Evolutionary conservation across 192 early-diverging fungal genomes (phyloP).

Genomic region (Gryganskiella cystojenkinii): DNA sequence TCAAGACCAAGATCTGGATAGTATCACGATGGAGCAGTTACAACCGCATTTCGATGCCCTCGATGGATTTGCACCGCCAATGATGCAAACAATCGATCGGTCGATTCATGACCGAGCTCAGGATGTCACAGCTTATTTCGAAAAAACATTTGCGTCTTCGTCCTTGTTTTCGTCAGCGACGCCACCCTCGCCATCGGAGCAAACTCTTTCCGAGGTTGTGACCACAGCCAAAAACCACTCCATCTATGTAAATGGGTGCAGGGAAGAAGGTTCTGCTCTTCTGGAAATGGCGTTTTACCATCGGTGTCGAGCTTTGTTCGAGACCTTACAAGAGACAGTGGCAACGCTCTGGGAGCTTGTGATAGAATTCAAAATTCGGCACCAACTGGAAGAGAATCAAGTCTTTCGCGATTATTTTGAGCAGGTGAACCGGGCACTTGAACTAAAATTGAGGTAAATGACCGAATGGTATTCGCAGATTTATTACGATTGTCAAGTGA

Average conservation of each 20-base stretch:
- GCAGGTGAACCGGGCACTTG: slow-evolving; percentile 23
- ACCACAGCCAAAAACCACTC: neutral
- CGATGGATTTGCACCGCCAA: slow-evolving; percentile 3
- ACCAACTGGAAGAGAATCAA: slow-evolving; percentile 29
- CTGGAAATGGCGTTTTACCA: neutral
- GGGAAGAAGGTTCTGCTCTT: neutral
- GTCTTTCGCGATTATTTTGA: slow-evolving; percentile 34
- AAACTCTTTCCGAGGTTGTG: slow-evolving; percentile 7
- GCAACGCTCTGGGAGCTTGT: slow-evolving; percentile 32
- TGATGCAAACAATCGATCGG: slow-evolving; percentile 17
- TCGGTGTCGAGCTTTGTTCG: slow-evolving; percentile 2
- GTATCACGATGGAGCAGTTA: slow-evolving; percentile 16
- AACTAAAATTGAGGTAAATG: slow-evolving; percentile 29
- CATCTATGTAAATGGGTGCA: neutral
- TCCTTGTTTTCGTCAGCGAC: too few species aligned
- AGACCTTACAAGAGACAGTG: slow-evolving; percentile 23
- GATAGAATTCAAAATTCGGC: slow-evolving; percentile 30
- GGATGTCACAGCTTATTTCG: slow-evolving; percentile 1
- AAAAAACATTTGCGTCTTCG: neutral
- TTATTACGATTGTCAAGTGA: too few species aligned
- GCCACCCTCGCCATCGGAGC: neutral
- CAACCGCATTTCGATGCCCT: slow-evolving; percentile 28
- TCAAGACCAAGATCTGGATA: slow-evolving; percentile 15
- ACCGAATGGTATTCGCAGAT: neutral
- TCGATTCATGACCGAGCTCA: slow-evolving; percentile 13